Evolutionary conservation across 331 rosid species (phyloP).

Genomic region (Pyracantha coccinea): DNA sequence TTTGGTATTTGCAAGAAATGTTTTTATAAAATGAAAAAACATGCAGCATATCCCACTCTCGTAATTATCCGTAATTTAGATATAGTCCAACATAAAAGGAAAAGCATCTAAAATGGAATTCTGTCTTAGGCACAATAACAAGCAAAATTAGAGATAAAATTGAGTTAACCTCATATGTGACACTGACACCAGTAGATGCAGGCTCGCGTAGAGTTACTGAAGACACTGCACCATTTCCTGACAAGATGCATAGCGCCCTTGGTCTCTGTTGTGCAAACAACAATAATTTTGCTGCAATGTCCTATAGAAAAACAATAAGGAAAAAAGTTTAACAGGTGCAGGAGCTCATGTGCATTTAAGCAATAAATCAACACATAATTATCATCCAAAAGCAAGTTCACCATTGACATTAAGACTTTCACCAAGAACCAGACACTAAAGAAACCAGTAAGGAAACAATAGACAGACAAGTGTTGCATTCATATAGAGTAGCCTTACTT

Average conservation of each 20-base stretch:
- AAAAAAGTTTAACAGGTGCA: neutral
- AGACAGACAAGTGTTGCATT: neutral
- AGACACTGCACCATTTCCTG: conserved; percentile 75
- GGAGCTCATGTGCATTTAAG: neutral
- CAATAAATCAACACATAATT: neutral
- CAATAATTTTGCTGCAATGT: conserved; percentile 68
- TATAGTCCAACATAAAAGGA: neutral
- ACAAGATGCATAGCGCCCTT: conserved; percentile 83
- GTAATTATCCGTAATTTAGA: neutral
- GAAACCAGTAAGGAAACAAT: neutral
- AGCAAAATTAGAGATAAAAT: neutral
- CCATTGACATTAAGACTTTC: neutral
- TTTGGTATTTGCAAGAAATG: neutral
- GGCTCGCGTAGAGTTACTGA: conserved; percentile 83
- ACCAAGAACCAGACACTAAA: neutral
- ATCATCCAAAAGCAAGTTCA: neutral
- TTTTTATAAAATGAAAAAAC: neutral
- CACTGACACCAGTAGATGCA: conserved; percentile 64
- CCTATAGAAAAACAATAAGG: conserved; percentile 44
- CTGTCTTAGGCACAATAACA: neutral
- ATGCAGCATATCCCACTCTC: neutral
- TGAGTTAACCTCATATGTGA: conserved; percentile 60
- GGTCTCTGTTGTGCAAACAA: conserved; percentile 77
- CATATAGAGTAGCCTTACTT: neutral
- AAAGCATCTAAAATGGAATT: neutral